Percentiles rank a stretch among this genome's conserved stretches.
Conservation (phyloP, 306 rosid species). For the Crotalaria pallida region DNA sequence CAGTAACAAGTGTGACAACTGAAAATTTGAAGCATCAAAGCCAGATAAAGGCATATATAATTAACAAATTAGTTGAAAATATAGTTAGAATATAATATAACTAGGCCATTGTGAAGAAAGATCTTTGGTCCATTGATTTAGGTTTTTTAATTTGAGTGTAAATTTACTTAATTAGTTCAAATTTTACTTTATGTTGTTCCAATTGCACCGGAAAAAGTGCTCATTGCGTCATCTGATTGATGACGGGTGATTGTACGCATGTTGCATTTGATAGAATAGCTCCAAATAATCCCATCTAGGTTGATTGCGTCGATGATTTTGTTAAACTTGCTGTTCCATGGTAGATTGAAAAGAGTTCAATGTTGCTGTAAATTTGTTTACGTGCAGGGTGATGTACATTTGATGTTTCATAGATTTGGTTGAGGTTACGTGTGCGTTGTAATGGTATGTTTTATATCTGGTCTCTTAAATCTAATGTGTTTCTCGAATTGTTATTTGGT, state of each 20-base stretch:
- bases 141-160: too few relatives aligned
- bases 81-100: background rate
- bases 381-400: conserved; percentile 21
- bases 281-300: background rate
- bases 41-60: too few relatives aligned
- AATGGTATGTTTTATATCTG: conserved; percentile 31
- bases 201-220: background rate
- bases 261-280: background rate
- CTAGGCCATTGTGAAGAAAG: background rate
- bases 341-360: background rate
- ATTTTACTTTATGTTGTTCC: too few relatives aligned
- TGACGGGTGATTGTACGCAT: background rate
- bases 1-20: background rate
- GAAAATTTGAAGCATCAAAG: background rate
- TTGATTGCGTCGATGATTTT: background rate
- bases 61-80: too few relatives aligned
- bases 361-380: background rate
- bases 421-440: background rate
- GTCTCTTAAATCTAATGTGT: background rate
- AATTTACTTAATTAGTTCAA: too few relatives aligned
- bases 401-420: conserved; percentile 13
- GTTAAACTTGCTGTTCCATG: background rate
- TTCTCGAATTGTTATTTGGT: background rate
- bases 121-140: background rate
- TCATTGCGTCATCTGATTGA: background rate